Conservation (phyloP, 176 grass and related monocot genomes). For the Eragrostis nindensis region DNA sequence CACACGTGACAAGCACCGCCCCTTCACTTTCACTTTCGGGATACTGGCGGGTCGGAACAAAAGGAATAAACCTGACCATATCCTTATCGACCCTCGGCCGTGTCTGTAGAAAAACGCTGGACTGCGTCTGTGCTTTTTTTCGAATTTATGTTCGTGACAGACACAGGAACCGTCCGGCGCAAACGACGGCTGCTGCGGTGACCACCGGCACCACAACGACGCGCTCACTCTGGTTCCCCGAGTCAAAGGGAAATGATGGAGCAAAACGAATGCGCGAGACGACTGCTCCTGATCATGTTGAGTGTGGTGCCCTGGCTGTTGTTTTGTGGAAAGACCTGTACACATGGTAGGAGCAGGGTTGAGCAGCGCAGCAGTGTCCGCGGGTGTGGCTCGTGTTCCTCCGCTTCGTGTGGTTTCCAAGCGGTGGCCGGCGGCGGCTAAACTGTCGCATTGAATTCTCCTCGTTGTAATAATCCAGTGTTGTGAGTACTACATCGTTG, state of each 20-base stretch:
- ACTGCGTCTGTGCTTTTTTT: background rate
- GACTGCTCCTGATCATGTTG: background rate
- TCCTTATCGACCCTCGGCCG: background rate
- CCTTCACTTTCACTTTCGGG: background rate
- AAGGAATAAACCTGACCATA: background rate
- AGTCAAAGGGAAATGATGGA: conserved; percentile 31
- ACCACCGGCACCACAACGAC: background rate
- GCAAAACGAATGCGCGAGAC: background rate
- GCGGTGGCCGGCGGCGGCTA: conserved; percentile 22
- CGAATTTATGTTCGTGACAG: background rate
- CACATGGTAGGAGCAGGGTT: conserved; percentile 2
- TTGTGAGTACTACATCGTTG: background rate
- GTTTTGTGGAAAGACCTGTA: background rate
- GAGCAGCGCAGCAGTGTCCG: background rate
- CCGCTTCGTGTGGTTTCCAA: conserved; percentile 15
- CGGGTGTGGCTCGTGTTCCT: conserved; percentile 5
- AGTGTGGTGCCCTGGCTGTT: background rate
- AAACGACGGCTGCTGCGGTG: background rate
- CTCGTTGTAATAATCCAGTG: too few relatives aligned
- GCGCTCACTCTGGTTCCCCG: background rate
- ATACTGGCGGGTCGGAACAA: background rate
- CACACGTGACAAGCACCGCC: background rate
- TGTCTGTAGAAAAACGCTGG: background rate
- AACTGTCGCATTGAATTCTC: conserved; percentile 34
- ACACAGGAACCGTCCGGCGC: background rate